Evolutionary conservation across 2,329 filamentous ascomycete species (phyloP), one percentile per base, ranked within the genome.

Genomic region (Calycina marina): DNA sequence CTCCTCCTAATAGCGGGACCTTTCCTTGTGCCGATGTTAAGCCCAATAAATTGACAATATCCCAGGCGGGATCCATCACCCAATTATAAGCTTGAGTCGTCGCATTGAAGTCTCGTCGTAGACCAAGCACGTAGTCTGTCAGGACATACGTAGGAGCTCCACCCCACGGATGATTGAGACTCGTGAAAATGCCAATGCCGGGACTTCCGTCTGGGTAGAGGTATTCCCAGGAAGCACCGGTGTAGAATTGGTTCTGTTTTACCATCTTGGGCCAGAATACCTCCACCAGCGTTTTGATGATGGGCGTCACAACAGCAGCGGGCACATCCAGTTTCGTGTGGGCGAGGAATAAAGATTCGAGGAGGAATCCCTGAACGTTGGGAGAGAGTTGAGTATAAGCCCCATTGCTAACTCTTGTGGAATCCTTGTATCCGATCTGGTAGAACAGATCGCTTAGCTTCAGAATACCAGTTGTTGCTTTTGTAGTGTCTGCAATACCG

Each of bases 161-260:
- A 18, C 59, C 56, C 61, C 60, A 64, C 0, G 59, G 58, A 37
- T 63, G 60, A 1, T 50, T 46, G 1, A 61, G 42, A 25, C 54
- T 58, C 1, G 61, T 65, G 41, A 54, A 64, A 0, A 58, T 37
- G 8, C 51, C 51, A 1, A 64, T 46, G 0, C 59, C 60, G 0
- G 61, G 60, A 1, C 46, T 44, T 2, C 54, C 53, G 15, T 56
- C 47, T 0, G 53, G 49, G 24, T 53, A 49, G 1, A 62, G 46
- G 27, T 64, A 63, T 38, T 65, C 60, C 60, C 62, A 65, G 12
- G 51, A 54, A 5, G 59, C 50, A 4, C 59, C 60, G 2, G 53
- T 56, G 2, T 63, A 45, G 38, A 63, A 62, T 24, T 24, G 20
- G 6, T 53, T 35, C 18, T 59, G 47, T 4, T 39, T 49, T 0